A percentile compares a stretch with the other conserved stretches of the same genome.
These are phyloP conservation scores for Trypethelium eluteriae DNA, from an alignment of 495 filamentous ascomycete genomes.

Conservation along the genomic window DNA sequence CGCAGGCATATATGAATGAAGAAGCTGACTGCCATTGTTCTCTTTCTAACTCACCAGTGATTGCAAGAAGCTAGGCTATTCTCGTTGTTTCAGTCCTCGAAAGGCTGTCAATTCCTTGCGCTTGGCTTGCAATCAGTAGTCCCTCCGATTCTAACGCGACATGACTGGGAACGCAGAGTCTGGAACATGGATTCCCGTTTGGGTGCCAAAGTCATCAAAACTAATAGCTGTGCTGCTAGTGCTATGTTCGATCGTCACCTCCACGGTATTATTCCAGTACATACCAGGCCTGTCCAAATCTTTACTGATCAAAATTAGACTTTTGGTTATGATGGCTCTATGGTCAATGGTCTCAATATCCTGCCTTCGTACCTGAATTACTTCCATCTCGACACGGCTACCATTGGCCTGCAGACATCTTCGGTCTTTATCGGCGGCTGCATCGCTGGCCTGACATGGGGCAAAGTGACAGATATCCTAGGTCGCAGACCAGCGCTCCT, in stretches of 20 bases:
- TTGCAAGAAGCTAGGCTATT: too few species aligned
- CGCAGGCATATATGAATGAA: too few species aligned
- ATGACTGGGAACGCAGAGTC: conserved; percentile 1
- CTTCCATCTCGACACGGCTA: conserved; percentile 41
- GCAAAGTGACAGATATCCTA: conserved; percentile 36
- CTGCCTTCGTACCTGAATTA: conserved; percentile 44
- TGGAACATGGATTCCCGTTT: conserved; percentile 1
- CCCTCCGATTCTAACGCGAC: neutral
- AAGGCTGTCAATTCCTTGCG: too few species aligned
- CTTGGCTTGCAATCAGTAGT: neutral
- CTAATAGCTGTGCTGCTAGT: conserved; percentile 4
- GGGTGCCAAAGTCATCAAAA: conserved; percentile 6
- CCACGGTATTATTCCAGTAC: neutral
- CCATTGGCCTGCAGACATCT: conserved; percentile 42
- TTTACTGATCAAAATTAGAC: neutral
- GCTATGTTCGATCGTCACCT: conserved; percentile 6
- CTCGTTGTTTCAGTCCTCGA: too few species aligned
- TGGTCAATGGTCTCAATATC: conserved; percentile 45
- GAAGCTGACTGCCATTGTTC: too few species aligned
- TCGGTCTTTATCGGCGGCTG: conserved; percentile 42
- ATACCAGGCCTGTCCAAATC: neutral
- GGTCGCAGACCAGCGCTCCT: conserved; percentile 43
- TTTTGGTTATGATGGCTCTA: conserved; percentile 4
- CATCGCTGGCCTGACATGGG: conserved; percentile 37
- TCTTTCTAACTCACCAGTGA: too few species aligned